These are phyloP conservation scores for Prosopis cineraria DNA, from an alignment of 306 rosid genomes.

Conservation along the genomic window DNA sequence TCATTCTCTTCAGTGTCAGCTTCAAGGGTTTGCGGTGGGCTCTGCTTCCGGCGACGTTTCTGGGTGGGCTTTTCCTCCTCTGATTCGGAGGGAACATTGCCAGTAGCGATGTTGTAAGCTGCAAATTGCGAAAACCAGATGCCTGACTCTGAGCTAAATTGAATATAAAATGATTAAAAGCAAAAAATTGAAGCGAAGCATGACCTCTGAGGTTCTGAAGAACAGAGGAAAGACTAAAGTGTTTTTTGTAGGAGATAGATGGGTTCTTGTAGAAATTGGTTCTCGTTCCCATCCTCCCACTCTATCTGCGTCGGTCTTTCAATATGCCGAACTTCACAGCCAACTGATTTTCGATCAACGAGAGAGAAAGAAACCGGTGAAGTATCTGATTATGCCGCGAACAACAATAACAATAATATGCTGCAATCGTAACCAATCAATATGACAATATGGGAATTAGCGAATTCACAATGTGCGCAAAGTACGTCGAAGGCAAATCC, in stretches of 20 bases:
- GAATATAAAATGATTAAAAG: not conserved
- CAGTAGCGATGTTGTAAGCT: constrained; percentile 82
- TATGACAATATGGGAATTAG: not conserved
- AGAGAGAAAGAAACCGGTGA: not conserved
- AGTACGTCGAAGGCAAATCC: not conserved
- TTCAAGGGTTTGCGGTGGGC: constrained; percentile 20
- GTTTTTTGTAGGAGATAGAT: constrained; percentile 73
- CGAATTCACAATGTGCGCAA: not conserved
- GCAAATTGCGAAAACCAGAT: constrained; percentile 14
- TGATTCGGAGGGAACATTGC: constrained; percentile 40
- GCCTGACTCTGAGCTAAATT: not conserved
- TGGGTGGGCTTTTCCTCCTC: constrained; percentile 12
- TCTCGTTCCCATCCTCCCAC: constrained; percentile 55
- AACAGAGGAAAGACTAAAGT: constrained; percentile 67
- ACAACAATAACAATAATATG: not conserved
- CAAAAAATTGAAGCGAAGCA: not conserved
- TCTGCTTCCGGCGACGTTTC: constrained; percentile 53
- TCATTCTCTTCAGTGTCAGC: constrained; percentile 30
- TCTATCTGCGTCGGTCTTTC: not conserved
- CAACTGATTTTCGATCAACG: no score
- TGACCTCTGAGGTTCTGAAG: constrained; percentile 68
- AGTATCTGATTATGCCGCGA: not conserved
- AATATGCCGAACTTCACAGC: not conserved
- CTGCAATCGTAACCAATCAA: not conserved
- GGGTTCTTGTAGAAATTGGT: constrained; percentile 79